Evolutionary conservation across 2,329 filamentous ascomycete species (phyloP).

Genomic region (Pseudocercospora crystallina): DNA sequence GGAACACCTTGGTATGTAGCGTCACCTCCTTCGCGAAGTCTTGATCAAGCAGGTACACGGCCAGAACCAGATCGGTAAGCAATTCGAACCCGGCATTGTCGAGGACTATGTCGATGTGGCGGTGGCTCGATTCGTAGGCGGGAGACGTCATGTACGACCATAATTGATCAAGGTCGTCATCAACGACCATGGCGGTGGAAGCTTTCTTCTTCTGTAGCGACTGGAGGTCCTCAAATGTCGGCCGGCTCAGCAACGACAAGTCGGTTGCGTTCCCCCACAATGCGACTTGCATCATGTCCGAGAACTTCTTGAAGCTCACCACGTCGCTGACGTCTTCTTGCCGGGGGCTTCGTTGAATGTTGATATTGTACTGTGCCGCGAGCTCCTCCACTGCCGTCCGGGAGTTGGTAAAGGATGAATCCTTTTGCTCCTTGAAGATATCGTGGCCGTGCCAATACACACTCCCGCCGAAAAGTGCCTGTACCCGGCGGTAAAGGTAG

Average conservation of each 20-base stretch:
- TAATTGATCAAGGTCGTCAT: neutral
- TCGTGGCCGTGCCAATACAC: conserved; percentile 5
- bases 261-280: conserved; percentile 9
- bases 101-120: conserved; percentile 7
- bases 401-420: conserved; percentile 3
- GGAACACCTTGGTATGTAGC: conserved; percentile 1
- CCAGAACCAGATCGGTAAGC: conserved; percentile 3
- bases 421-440: conserved; percentile 9
- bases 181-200: neutral
- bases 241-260: conserved; percentile 5
- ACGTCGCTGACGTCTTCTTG: neutral
- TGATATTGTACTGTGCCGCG: neutral
- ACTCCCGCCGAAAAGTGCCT: conserved; percentile 1
- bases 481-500: conserved; percentile 5
- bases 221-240: conserved; percentile 2
- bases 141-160: conserved; percentile 1
- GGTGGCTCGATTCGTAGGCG: neutral
- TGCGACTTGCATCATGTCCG: conserved; percentile 2
- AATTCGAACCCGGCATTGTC: conserved; percentile 9
- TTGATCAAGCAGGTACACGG: conserved; percentile 2
- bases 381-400: neutral
- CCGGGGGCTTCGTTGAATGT: neutral
- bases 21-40: neutral
- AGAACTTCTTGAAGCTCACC: conserved; percentile 1
- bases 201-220: conserved; percentile 1